Base-by-base conservation (phyloP, 2,329 filamentous ascomycete species). In the Fusarium circinatum region DNA sequence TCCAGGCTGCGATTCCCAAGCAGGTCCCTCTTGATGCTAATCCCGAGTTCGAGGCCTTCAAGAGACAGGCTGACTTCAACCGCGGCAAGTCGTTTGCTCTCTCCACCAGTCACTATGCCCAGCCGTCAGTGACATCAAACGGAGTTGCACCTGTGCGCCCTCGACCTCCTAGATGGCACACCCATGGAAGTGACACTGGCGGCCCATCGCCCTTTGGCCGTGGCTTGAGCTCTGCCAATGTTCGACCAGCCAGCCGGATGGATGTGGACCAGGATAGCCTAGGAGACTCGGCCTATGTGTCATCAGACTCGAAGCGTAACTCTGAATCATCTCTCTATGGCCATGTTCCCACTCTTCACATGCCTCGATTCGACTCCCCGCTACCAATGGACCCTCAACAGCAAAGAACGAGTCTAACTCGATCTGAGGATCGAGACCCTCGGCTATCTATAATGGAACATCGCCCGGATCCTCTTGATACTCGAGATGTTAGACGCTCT, bases 41-140 rank as follows among this genome's bases (percentile, higher is more conserved):
- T 77, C 89, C 93, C 12, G 92, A 95, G n/a, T 96, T 93, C 72
- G 94, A 96, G 80, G 92, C 92, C 6, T 96, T 97, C 80, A 88
- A 87, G 75, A 90, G 88, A 72, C 92, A 94, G 78, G 89, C 90
- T n/a, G 93, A 95, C 78, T 86, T 89, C 41, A 91, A 91, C 75
- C 83, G 84, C 48, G 82, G 84, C 55, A 85, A 81, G 52, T 79
- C 83, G 1, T 83, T 83, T 44, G 89, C 80, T 39, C 81, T 92
- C 14, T 82, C 84, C 65, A 80, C 83, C 51, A 76, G 85, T 3
- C 84, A 88, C 66, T 87, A 89, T 69, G 81, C 82, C 22, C 30
- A 82, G 83, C 32, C 78, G 76, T 18, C 78, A 77, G 32, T 77
- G 41, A 65, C 80, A 72, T 56, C 61, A 44, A 58, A 54, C 10